Evolutionary conservation across 345 rosid genomes (phyloP).

Genomic region (Carallia brachiata): DNA sequence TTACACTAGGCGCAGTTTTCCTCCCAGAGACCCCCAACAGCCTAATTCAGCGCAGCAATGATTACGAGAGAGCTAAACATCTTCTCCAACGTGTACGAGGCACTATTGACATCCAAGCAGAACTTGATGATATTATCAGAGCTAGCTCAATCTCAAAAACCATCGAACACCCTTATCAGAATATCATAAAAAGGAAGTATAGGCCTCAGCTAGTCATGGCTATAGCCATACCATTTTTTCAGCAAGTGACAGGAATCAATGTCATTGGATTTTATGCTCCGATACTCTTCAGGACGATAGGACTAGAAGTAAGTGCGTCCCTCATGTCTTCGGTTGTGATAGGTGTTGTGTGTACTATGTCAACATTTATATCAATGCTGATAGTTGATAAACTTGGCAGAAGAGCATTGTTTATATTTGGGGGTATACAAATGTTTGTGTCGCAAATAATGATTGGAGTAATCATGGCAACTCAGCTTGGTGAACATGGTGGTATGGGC

Average conservation of each 20-base stretch:
- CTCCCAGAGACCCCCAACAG: conserved; percentile 51
- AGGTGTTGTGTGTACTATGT: conserved; percentile 16
- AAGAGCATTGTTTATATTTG: conserved; percentile 16
- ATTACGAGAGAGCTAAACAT: conserved; percentile 22
- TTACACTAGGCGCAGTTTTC: conserved; percentile 34
- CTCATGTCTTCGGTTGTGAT: conserved; percentile 18
- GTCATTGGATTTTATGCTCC: conserved; percentile 37
- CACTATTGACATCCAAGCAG: conserved; percentile 28
- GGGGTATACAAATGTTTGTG: conserved; percentile 28
- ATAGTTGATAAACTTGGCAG: conserved; percentile 29
- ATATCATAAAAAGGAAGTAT: conserved; percentile 28
- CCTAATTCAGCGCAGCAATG: conserved; percentile 31
- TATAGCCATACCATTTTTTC: conserved; percentile 34
- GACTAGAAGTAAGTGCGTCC: conserved; percentile 29
- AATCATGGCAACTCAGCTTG: conserved; percentile 26
- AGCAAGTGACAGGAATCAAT: conserved; percentile 38
- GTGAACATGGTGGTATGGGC: conserved; percentile 34
- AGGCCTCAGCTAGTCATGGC: conserved; percentile 44
- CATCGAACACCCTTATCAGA: conserved; percentile 26
- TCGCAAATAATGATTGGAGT: conserved; percentile 27
- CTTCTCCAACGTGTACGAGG: conserved; percentile 36
- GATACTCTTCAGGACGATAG: conserved; percentile 26
- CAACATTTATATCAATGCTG: conserved; percentile 32
- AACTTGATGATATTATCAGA: conserved; percentile 38
- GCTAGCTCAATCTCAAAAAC: conserved; percentile 34